Evolutionary conservation across 768 basidiomycete genomes (phyloP).

Genomic region (Artomyces pyxidatus): DNA sequence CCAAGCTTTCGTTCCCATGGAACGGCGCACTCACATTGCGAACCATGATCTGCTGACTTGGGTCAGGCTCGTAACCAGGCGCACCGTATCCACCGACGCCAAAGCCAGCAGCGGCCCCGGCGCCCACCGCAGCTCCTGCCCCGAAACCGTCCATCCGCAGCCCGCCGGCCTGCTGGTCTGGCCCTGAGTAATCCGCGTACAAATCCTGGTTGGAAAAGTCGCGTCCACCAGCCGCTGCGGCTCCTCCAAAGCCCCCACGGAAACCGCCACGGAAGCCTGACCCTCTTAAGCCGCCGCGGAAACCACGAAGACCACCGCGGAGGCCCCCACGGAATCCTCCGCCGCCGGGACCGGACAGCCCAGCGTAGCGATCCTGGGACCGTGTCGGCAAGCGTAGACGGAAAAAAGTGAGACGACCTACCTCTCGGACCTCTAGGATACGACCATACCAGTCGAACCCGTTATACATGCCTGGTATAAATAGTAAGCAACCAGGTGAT

Average conservation of each 20-base stretch:
- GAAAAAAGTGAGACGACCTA: constrained; percentile 24
- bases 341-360: constrained; percentile 59
- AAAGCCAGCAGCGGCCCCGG: constrained; percentile 16
- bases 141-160: constrained; percentile 27
- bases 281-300: constrained; percentile 38
- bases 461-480: constrained; percentile 77
- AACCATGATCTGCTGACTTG: constrained; percentile 96
- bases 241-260: constrained; percentile 38
- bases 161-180: constrained; percentile 53
- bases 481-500: not conserved
- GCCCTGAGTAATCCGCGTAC: constrained; percentile 90
- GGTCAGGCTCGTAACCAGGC: constrained; percentile 51
- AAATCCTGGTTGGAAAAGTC: constrained; percentile 84
- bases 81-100: constrained; percentile 31
- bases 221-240: constrained; percentile 37
- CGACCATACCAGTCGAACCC: constrained; percentile 98
- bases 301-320: constrained; percentile 46
- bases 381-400: not conserved
- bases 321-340: constrained; percentile 45
- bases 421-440: constrained; percentile 92
- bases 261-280: constrained; percentile 53
- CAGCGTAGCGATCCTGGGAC: constrained; percentile 77
- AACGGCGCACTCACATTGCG: constrained; percentile 73
- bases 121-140: constrained; percentile 20
- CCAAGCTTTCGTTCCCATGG: not conserved